phyloP scores from a whole-genome alignment of 192 early-diverging fungal species.

The Obelidium mucronatum region DNA sequence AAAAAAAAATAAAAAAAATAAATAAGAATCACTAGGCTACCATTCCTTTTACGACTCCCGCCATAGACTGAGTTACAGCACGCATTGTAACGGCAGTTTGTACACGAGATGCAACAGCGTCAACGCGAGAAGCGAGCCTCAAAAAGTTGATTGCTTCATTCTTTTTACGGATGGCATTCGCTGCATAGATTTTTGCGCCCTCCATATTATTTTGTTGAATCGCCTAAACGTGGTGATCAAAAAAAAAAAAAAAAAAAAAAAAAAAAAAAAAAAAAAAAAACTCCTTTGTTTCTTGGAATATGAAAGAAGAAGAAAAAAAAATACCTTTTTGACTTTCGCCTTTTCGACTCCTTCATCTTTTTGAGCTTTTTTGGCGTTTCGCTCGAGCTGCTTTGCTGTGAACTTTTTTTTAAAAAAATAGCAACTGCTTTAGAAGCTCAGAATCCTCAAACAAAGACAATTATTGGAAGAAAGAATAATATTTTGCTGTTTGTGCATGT shows the following conservation, averaged over 20 bases:
- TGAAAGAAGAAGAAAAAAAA: background rate
- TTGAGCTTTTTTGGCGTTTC: conserved; percentile 81
- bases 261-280: too few relatives aligned
- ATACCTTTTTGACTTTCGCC: conserved; percentile 87
- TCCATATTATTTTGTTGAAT: conserved; percentile 93
- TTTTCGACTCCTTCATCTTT: conserved; percentile 88
- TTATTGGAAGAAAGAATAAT: background rate
- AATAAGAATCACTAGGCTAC: too few relatives aligned
- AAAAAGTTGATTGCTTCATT: conserved; percentile 91
- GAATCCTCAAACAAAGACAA: background rate
- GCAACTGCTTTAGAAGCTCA: background rate
- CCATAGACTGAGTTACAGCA: conserved; percentile 83
- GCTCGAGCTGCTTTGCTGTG: conserved; percentile 87
- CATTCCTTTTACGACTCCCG: conserved; percentile 90
- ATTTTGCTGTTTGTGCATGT: too few relatives aligned
- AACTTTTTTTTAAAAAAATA: conserved; percentile 62
- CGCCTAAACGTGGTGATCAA: too few relatives aligned
- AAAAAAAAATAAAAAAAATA: too few relatives aligned
- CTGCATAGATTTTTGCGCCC: conserved; percentile 91
- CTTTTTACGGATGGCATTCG: conserved; percentile 97
- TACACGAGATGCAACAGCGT: conserved; percentile 88
- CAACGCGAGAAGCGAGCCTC: conserved; percentile 87
- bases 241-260: too few relatives aligned
- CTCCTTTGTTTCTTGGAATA: too few relatives aligned
- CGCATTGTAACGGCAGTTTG: conserved; percentile 96